These are phyloP conservation scores for Carpinus viminea DNA, from an alignment of 306 rosid species.

Conservation along the genomic window DNA sequence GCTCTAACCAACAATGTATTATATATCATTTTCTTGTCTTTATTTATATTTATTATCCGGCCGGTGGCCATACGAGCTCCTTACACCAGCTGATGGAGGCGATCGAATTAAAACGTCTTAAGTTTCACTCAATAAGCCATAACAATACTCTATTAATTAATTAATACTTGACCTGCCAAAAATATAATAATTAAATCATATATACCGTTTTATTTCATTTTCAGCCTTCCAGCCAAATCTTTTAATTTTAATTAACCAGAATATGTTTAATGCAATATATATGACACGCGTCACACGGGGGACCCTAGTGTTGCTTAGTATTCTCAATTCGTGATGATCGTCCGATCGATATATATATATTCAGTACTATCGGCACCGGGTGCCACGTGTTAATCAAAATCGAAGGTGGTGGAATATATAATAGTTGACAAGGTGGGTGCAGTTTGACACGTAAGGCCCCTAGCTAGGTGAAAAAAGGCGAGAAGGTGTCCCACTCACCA, in stretches of 20 bases:
- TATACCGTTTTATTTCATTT: too few relatives aligned
- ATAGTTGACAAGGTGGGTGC: conserved; percentile 17
- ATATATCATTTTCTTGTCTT: too few relatives aligned
- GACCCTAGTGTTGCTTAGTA: not conserved
- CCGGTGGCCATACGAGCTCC: not conserved
- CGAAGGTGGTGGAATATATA: not conserved
- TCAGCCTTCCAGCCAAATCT: too few relatives aligned
- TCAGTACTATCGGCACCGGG: too few relatives aligned
- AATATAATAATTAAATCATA: too few relatives aligned
- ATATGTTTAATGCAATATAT: too few relatives aligned
- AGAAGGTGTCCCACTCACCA: conserved; percentile 31
- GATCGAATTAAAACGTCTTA: not conserved
- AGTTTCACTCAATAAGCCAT: not conserved
- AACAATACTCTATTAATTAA: too few relatives aligned
- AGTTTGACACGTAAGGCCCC: conserved; percentile 35
- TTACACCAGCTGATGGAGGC: not conserved
- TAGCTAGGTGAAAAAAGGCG: not conserved
- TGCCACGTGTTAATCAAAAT: not conserved
- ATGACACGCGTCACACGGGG: too few relatives aligned
- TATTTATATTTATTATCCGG: not conserved
- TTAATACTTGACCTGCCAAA: too few relatives aligned
- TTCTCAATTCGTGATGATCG: not conserved
- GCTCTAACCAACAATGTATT: too few relatives aligned
- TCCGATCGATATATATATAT: too few relatives aligned
- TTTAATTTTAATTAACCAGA: too few relatives aligned